A percentile compares a stretch with the other conserved stretches of the same genome.
These are phyloP conservation scores for Xylaria sp. DNA, from an alignment of 2,329 filamentous ascomycete genomes.

Conservation along the genomic window DNA sequence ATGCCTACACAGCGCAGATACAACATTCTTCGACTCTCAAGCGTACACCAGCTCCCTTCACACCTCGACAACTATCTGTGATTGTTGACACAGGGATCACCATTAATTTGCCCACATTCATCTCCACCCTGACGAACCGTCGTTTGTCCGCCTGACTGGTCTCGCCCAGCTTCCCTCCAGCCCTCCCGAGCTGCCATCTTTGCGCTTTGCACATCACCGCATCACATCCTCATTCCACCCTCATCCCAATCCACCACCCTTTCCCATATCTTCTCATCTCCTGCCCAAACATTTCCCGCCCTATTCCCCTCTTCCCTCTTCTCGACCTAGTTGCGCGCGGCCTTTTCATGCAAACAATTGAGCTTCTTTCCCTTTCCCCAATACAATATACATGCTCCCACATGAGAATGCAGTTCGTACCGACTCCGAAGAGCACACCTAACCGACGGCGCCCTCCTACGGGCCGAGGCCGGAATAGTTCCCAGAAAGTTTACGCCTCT, in stretches of 20 bases:
- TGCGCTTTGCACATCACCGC: constrained; percentile 30
- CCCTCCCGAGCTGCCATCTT: constrained; percentile 21
- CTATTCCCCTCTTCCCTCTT: background rate
- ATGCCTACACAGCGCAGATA: background rate
- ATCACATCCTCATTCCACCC: background rate
- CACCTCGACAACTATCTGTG: background rate
- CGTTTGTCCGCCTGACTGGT: background rate
- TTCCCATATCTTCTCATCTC: background rate
- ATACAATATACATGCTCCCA: constrained; percentile 43
- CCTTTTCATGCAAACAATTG: constrained; percentile 2
- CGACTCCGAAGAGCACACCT: constrained; percentile 52
- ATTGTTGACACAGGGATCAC: constrained; percentile 6
- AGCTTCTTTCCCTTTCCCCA: constrained; percentile 12
- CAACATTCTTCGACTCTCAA: background rate
- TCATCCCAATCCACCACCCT: constrained; percentile 4
- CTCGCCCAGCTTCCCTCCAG: constrained; percentile 23
- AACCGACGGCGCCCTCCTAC: constrained; percentile 55
- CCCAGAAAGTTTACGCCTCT: constrained; percentile 68
- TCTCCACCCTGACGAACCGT: constrained; percentile 14
- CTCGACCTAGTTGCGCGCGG: background rate
- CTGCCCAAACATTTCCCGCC: background rate
- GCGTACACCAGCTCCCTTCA: background rate
- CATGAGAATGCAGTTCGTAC: constrained; percentile 52
- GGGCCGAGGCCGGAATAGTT: constrained; percentile 52
- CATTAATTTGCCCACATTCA: background rate